Conservation (phyloP, 140 eudicot species). For the Cichorium intybus region DNA sequence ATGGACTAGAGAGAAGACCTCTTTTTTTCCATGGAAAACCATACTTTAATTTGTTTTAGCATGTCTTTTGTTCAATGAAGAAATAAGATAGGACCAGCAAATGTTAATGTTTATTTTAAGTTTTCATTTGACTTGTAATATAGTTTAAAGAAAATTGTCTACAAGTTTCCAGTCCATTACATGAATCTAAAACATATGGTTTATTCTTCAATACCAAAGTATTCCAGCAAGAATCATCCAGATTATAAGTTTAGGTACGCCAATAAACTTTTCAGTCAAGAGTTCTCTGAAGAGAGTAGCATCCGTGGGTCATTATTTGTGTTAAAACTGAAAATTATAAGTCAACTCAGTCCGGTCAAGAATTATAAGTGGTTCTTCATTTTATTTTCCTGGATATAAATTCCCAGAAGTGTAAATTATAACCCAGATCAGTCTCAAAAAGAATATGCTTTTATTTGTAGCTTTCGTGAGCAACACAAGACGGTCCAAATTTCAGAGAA, state of each 20-base stretch:
- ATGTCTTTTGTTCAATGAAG: constrained; percentile 4
- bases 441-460: background rate
- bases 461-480: background rate
- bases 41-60: background rate
- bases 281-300: constrained; percentile 2
- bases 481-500: constrained; percentile 27
- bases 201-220: constrained; percentile 23
- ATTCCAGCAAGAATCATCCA: constrained; percentile 26
- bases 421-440: constrained; percentile 12
- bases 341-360: background rate
- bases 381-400: background rate
- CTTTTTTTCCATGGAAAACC: background rate
- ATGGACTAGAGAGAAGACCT: background rate
- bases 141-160: constrained; percentile 1
- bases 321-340: background rate
- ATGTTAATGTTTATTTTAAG: constrained; percentile 1
- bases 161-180: constrained; percentile 15
- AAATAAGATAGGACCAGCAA: background rate
- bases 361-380: background rate
- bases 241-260: constrained; percentile 20
- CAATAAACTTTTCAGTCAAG: constrained; percentile 13
- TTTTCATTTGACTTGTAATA: background rate
- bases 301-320: constrained; percentile 17
- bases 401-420: constrained; percentile 1
- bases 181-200: constrained; percentile 10